Conservation (phyloP, 371 early-diverging fungal genomes). For the Zancudomyces culisetae region DNA sequence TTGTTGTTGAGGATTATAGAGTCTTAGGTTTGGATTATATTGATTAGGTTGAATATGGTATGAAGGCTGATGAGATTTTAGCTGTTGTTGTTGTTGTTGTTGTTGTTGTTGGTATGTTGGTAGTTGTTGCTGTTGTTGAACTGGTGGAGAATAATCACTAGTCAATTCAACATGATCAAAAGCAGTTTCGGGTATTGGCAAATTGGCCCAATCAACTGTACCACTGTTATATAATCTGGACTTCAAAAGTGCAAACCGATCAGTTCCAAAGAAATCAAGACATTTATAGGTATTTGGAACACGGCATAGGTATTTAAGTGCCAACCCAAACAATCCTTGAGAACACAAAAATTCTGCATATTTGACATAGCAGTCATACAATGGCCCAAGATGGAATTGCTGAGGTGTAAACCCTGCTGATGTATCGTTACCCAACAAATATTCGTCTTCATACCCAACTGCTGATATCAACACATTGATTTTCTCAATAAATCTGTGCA, state of each 20-base stretch:
- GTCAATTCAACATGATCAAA: slow-evolving; percentile 35
- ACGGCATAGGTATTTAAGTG: slow-evolving; percentile 52
- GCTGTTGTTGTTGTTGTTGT: slow-evolving; percentile 14
- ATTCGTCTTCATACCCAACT: slow-evolving; percentile 51
- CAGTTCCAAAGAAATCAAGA: slow-evolving; percentile 19
- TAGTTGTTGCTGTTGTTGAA: slow-evolving; percentile 3
- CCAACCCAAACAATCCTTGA: slow-evolving; percentile 55
- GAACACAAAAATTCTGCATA: slow-evolving; percentile 60
- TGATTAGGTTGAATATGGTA: slow-evolving; percentile 10
- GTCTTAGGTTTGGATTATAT: slow-evolving; percentile 9
- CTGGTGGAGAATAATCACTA: background rate
- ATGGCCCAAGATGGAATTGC: slow-evolving; percentile 34
- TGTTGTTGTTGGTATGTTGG: slow-evolving; percentile 8
- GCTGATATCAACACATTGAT: slow-evolving; percentile 79
- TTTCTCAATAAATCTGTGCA: slow-evolving; percentile 76
- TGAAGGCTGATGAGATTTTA: slow-evolving; percentile 1
- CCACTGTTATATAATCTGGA: slow-evolving; percentile 54
- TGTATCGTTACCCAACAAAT: slow-evolving; percentile 11
- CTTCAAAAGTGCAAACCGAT: slow-evolving; percentile 43
- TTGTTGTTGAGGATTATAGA: slow-evolving; percentile 7
- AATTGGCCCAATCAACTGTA: slow-evolving; percentile 24
- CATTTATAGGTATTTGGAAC: slow-evolving; percentile 37
- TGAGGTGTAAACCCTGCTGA: background rate
- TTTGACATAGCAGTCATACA: slow-evolving; percentile 71
- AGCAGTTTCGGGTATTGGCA: slow-evolving; percentile 37